Evolutionary conservation across 2,329 filamentous ascomycete species (phyloP).

Genomic region (Colletotrichum sp.): DNA sequence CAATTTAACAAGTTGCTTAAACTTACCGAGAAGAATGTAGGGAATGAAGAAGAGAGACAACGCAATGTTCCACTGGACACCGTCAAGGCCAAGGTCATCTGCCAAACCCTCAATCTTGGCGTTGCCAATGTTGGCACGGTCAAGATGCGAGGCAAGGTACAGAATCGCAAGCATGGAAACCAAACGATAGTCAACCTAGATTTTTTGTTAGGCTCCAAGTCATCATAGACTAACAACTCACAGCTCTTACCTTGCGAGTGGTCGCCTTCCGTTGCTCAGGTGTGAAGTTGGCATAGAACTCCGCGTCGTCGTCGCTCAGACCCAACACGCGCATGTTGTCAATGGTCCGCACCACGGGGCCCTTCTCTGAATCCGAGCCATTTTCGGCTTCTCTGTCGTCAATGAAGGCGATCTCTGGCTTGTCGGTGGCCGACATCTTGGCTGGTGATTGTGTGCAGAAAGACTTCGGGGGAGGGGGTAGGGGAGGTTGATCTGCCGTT

Average conservation of each 20-base stretch:
- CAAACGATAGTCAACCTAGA: constrained; percentile 22
- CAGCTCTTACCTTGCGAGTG: constrained; percentile 26
- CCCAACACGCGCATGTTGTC: constrained; percentile 33
- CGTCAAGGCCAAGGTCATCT: constrained; percentile 48
- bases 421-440: constrained; percentile 18
- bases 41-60: constrained; percentile 68
- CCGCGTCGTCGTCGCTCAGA: constrained; percentile 28
- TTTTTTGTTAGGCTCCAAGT: neutral
- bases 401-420: constrained; percentile 27
- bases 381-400: constrained; percentile 19
- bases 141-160: constrained; percentile 62
- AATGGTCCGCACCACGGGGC: constrained; percentile 23
- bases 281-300: constrained; percentile 29
- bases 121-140: constrained; percentile 56
- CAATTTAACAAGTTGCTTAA: accelerated
- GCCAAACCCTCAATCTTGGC: constrained; percentile 50
- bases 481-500: neutral
- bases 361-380: constrained; percentile 21
- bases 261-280: constrained; percentile 25
- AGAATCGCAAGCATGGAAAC: constrained; percentile 58
- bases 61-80: constrained; percentile 61
- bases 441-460: neutral
- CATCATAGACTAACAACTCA: neutral
- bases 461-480: neutral
- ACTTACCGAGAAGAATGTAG: constrained; percentile 51